Evolutionary conservation across 176 grass and related monocot genomes (phyloP).

Genomic region (Hordeum vulgare): MorexV3_pseudomolecules_assembly NC_058522.1:497035273-497035772

Average conservation of each 20-base stretch:
- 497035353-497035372: not conserved
- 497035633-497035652: conserved; percentile 33
- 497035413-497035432: not conserved
- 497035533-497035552: conserved; percentile 24
- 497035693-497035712: conserved; percentile 54
- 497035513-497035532: not conserved
- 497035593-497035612: conserved; percentile 40
- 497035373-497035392: not conserved
- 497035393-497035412: not conserved
- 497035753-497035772: not conserved
- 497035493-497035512: conserved; percentile 55
- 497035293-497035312: not conserved
- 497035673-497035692: conserved; percentile 14
- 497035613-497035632: conserved; percentile 26
- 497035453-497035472: not conserved
- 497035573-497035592: conserved; percentile 41
- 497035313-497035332: conserved; percentile 29
- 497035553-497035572: conserved; percentile 67
- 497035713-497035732: conserved; percentile 26
- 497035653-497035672: not conserved
- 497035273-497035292: not conserved
- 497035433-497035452: not conserved
- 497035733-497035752: conserved; percentile 11
- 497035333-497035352: conserved; percentile 30
- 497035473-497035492: conserved; percentile 27